Evolutionary conservation across 345 rosid genomes (phyloP), one percentile per base, ranked within the genome.

Genomic region (Draba incana): DNA sequence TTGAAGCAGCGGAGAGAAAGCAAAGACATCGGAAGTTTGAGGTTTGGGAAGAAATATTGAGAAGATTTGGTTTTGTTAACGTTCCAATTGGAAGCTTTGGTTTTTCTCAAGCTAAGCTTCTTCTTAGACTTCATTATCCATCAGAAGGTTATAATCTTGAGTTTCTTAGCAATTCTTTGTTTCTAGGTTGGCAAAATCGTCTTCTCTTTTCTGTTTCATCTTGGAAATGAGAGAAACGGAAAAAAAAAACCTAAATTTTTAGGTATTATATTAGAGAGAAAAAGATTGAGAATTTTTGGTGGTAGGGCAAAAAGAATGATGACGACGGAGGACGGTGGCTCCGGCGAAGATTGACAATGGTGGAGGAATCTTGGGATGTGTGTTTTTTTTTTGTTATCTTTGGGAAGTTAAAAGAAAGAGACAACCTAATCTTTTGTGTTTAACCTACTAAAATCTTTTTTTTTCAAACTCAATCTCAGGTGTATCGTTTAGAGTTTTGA

Each of bases 191-290:
- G 99, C 88, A 82, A 70, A 83, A 80, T 79, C 90, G 91, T 51
- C 66, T 83, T 70, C 99, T 94, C 78, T 90, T 94, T 78, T 88
- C 95, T 0, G 84, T 94, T 61, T 94, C 99, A 47, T 94, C 97
- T 10, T 94, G 99, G 99, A 87, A 80, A 50, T 75, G 55, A 69
- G 24, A 57, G 10, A 57, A 11, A 43, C 25, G 43, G 8, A 4
- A 23, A 11, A 47, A 23, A 27, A 15, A 62, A 55, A 11, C 15
- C 31, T 46, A 42, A 46, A 20, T 5, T 11, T 28, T 33, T 44
- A 51, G 28, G 38, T 65, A 31, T 31, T 12, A 5, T 15, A 20
- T 20, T 20, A 16, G 47, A 56, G 45, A 41, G 2, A 52, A 63
- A 10, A 52, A 20, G 11, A 31, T 62, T 3, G 69, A 56, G 39